A percentile compares a stretch with the other conserved stretches of the same genome.
These are phyloP conservation scores for Xylaria longipes DNA, from an alignment of 495 filamentous ascomycete species.

Conservation along the genomic window DNA sequence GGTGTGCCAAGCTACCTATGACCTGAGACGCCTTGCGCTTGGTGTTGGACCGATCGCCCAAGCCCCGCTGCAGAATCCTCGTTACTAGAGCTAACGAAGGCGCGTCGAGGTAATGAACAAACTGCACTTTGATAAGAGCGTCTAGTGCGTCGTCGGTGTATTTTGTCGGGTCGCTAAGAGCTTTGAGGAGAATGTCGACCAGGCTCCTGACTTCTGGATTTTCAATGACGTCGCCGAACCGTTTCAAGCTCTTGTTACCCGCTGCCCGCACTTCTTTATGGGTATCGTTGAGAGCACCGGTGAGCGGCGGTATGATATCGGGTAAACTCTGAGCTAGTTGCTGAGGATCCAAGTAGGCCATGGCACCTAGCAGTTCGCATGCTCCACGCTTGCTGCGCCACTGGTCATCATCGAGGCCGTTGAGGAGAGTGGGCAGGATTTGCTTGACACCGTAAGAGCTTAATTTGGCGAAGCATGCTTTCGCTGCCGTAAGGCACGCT, in stretches of 20 bases:
- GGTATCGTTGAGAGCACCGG: slow-evolving; percentile 91
- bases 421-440: slow-evolving; percentile 87
- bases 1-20: slow-evolving; percentile 94
- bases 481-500: slow-evolving; percentile 88
- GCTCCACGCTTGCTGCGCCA: slow-evolving; percentile 99
- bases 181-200: slow-evolving; percentile 90
- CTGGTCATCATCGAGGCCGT: slow-evolving; percentile 92
- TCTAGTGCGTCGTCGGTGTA: slow-evolving; percentile 96
- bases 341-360: slow-evolving; percentile 96
- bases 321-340: slow-evolving; percentile 91
- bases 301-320: slow-evolving; percentile 94
- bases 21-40: slow-evolving; percentile 96
- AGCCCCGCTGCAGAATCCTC: slow-evolving; percentile 90
- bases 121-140: slow-evolving; percentile 91
- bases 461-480: slow-evolving; percentile 89
- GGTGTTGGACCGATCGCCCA: slow-evolving; percentile 87
- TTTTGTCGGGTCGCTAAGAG: slow-evolving; percentile 95
- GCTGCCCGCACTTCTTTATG: slow-evolving; percentile 94
- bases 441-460: slow-evolving; percentile 96
- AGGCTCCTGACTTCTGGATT: slow-evolving; percentile 95
- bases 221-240: slow-evolving; percentile 97
- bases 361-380: slow-evolving; percentile 93
- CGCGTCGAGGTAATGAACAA: slow-evolving; percentile 94
- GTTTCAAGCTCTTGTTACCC: slow-evolving; percentile 93
- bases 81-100: slow-evolving; percentile 93